Conservation (phyloP, 2,329 filamentous ascomycete genomes). For the Clarireedia homoeocarpa region DNA sequence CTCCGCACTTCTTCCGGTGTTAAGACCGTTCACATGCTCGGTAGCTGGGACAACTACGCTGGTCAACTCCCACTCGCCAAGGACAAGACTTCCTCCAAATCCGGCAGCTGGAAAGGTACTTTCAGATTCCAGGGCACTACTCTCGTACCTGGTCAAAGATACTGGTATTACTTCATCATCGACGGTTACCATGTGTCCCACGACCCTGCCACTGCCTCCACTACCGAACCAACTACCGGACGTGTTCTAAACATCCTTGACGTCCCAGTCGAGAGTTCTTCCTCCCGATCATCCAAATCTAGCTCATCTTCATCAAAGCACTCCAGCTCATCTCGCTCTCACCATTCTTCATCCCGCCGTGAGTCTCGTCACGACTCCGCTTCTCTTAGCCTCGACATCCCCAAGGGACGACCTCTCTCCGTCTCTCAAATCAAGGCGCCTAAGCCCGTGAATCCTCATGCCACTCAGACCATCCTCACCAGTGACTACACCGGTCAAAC, state of each 20-base stretch:
- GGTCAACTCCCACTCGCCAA: constrained; percentile 92
- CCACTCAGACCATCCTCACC: constrained; percentile 80
- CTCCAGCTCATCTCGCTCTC: constrained; percentile 29
- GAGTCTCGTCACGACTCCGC: constrained; percentile 36
- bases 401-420: constrained; percentile 83
- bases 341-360: constrained; percentile 36
- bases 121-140: constrained; percentile 90
- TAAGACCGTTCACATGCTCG: constrained; percentile 95
- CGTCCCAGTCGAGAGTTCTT: constrained; percentile 55
- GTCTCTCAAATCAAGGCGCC: constrained; percentile 85
- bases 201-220: constrained; percentile 84
- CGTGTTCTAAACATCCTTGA: constrained; percentile 97
- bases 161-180: constrained; percentile 99
- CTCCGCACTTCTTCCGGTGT: constrained; percentile 93
- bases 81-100: constrained; percentile 74
- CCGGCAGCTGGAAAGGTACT: constrained; percentile 88
- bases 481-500: constrained; percentile 63
- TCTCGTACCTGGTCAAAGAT: constrained; percentile 80
- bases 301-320: constrained; percentile 34
- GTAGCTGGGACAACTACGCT: constrained; percentile 96
- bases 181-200: constrained; percentile 97
- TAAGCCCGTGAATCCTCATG: constrained; percentile 80
- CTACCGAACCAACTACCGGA: constrained; percentile 91
- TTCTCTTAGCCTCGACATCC: constrained; percentile 55
- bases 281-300: constrained; percentile 35